A percentile compares a stretch with the other conserved stretches of the same genome.
phyloP scores from a whole-genome alignment of 2,329 filamentous ascomycete genomes.

The Boeremia lycopersici region DNA sequence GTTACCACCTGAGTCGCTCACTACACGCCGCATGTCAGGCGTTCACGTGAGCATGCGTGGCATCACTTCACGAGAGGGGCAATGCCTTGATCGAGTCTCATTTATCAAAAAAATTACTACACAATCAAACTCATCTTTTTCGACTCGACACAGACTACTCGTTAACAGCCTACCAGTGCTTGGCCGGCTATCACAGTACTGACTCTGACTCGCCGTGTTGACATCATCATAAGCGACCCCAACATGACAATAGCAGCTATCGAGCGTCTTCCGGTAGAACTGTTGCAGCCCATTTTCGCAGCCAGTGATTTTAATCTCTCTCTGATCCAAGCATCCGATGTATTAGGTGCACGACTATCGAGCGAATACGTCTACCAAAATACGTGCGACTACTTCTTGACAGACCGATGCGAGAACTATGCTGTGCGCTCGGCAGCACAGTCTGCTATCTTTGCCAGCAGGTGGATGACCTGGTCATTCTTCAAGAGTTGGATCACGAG shows the following conservation, averaged over 20 bases:
- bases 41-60: slow-evolving; percentile 6
- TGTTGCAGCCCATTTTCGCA: slow-evolving; percentile 61
- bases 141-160: too few relatives aligned
- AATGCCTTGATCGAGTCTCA: background rate
- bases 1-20: slow-evolving; percentile 3
- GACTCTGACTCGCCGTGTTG: background rate
- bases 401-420: slow-evolving; percentile 14
- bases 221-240: background rate
- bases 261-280: slow-evolving; percentile 56
- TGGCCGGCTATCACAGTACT: slow-evolving; percentile 8
- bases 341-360: slow-evolving; percentile 45
- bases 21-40: slow-evolving; percentile 6
- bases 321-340: slow-evolving; percentile 46
- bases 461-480: slow-evolving; percentile 45
- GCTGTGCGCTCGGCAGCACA: slow-evolving; percentile 25
- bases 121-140: background rate
- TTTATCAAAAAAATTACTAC: too few relatives aligned
- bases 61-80: slow-evolving; percentile 2
- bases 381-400: slow-evolving; percentile 35
- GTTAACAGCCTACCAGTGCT: too few relatives aligned
- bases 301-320: slow-evolving; percentile 52
- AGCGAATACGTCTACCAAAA: slow-evolving; percentile 30
- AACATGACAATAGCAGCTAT: slow-evolving; percentile 37
- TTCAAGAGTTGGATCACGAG: slow-evolving; percentile 33
- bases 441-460: slow-evolving; percentile 33